Conservation (phyloP, 1,284 basidiomycete species). For the Ganoderma lingzhi region DNA sequence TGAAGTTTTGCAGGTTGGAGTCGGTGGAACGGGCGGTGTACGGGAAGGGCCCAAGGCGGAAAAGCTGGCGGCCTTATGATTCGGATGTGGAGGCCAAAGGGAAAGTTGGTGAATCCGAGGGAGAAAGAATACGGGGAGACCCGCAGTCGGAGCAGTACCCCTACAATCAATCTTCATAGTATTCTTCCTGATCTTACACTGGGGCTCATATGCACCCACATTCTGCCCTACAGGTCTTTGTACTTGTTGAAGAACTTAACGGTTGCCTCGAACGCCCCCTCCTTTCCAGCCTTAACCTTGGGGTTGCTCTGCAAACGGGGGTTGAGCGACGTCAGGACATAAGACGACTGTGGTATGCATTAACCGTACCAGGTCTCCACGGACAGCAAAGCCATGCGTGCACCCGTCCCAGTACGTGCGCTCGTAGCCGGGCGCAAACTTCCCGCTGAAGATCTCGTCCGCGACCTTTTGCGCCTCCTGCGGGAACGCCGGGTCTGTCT, state of each 20-base stretch:
- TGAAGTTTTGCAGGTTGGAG: too few relatives aligned
- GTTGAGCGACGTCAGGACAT: background rate
- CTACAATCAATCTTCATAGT: background rate
- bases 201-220: background rate
- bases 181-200: background rate
- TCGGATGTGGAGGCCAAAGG: too few relatives aligned
- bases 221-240: background rate
- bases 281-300: conserved; percentile 43
- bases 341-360: background rate
- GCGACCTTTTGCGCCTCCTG: conserved; percentile 53
- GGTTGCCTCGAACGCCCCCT: conserved; percentile 48
- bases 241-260: conserved; percentile 47
- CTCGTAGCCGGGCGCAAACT: conserved; percentile 56
- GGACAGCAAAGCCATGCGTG: conserved; percentile 61
- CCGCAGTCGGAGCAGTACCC: background rate
- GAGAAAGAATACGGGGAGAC: too few relatives aligned
- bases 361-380: conserved; percentile 42
- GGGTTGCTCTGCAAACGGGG: background rate
- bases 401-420: conserved; percentile 55
- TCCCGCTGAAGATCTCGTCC: conserved; percentile 63
- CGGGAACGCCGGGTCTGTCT: conserved; percentile 60
- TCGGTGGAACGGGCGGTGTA: too few relatives aligned
- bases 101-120: too few relatives aligned
- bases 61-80: too few relatives aligned
- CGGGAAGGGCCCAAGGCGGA: too few relatives aligned